Evolutionary conservation across 139 green algal species (phyloP), one percentile per base, ranked within the genome.

Genomic region (Chlamydomonas sphaeroides): DNA sequence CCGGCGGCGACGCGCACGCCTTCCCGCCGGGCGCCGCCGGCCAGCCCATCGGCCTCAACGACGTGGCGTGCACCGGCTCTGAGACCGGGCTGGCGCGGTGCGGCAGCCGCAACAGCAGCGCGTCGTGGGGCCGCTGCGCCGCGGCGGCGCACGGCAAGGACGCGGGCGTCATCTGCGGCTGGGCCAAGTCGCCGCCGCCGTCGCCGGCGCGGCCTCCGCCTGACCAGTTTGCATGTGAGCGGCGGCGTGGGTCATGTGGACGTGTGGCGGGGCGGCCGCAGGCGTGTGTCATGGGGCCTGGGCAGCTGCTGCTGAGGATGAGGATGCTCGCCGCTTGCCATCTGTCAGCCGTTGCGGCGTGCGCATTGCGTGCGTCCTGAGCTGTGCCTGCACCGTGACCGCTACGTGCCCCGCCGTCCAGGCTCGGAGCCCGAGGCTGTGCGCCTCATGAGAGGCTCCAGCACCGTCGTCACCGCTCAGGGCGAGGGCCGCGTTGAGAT

Each of bases 401-500:
- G n/a, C n/a, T n/a, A n/a, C n/a, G n/a, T n/a, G n/a, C n/a, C n/a
- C n/a, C n/a, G 15, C 45, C 45, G 10, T 57, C 1, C 26, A 75
- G 68, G 68, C 30, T 36, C 41, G 30, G 14, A 15, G 10, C 11
- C 28, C 17, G n/a, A 61, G 30, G 28, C 68, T 1, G 42, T 75
- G 15, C 68, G 68, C 42, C 68, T 75, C 42, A 75, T 75, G 68
- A 32, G 8, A 25, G 68, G 49, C 41, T 8, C 3, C 41, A 26
- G 25, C 68, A 61, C 20, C 30, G 25, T 10, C 49, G 61, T 6
- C 49, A 78, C 49, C 21, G 48, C 32, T 2, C 2, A 23, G 32
- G 70, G 70, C 28, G 30, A 10, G 5, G 70, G 70, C 32, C 70
- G 70, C 5, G 70, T 78, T 32, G 70, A 78, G 70, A 36, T 78